These are phyloP conservation scores for Candida chilensis DNA, from an alignment of 805 yeast species.

Conservation along the genomic window DNA sequence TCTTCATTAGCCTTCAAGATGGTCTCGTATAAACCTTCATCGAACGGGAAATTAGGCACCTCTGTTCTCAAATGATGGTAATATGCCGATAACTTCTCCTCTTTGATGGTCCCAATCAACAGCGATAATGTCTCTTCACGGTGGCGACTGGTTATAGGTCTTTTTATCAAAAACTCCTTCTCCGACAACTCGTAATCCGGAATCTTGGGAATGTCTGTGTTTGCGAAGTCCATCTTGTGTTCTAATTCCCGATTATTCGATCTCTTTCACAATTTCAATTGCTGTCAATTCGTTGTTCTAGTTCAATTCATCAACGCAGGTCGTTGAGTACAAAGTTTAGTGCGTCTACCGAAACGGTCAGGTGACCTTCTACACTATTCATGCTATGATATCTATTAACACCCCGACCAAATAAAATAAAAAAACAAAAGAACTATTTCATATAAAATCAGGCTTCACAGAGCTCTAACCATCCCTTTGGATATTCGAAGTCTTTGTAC, in stretches of 20 bases:
- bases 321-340: too few species aligned
- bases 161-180: constrained; percentile 55
- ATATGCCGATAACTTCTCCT: constrained; percentile 72
- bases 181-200: constrained; percentile 86
- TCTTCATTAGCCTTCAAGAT: constrained; percentile 45
- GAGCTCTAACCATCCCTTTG: constrained; percentile 11
- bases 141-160: constrained; percentile 23
- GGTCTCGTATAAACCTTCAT: constrained; percentile 43
- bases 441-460: too few species aligned
- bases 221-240: too few species aligned
- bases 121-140: constrained; percentile 29
- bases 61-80: constrained; percentile 40
- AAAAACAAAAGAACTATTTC: too few species aligned
- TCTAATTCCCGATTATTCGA: too few species aligned
- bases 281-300: too few species aligned
- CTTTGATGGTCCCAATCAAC: constrained; percentile 44
- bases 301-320: too few species aligned
- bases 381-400: too few species aligned
- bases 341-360: too few species aligned
- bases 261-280: too few species aligned
- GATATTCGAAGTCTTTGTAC: constrained; percentile 12
- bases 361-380: too few species aligned
- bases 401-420: too few species aligned
- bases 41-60: constrained; percentile 40
- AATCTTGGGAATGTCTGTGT: constrained; percentile 47